Evolutionary conservation across 208 protist genomes (phyloP).

Genomic region (Endotrypanum monterogeii): DNA sequence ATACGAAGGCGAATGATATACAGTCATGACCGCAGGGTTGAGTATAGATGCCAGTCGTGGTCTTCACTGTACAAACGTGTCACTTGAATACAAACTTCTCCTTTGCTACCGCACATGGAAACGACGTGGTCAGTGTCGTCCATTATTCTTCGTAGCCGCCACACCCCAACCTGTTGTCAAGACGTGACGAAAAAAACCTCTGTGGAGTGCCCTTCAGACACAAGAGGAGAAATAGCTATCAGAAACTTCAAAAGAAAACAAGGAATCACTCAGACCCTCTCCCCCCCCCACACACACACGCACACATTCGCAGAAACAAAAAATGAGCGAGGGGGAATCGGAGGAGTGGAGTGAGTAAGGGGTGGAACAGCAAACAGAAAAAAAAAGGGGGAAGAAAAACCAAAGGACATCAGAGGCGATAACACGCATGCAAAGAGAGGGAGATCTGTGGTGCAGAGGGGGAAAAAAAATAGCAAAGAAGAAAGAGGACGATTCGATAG

Average conservation of each 20-base stretch:
- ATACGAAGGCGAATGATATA: conserved; percentile 1
- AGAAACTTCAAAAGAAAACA: not conserved
- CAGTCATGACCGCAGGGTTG: not conserved
- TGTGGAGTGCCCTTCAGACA: not conserved
- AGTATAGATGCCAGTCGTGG: not conserved
- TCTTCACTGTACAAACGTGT: not conserved
- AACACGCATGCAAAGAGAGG: not conserved
- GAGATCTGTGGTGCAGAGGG: not conserved
- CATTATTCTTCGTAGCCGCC: not conserved
- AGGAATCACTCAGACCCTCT: conserved; percentile 1
- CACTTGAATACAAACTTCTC: not conserved
- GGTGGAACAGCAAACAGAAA: not conserved
- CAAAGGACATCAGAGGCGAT: not conserved
- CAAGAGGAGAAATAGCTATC: not conserved
- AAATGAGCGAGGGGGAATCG: not conserved
- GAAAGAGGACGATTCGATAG: conserved; percentile 1
- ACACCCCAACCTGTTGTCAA: not conserved
- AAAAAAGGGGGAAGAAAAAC: not conserved
- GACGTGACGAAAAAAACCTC: not conserved
- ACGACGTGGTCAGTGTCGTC: not conserved
- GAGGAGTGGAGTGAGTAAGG: not conserved
- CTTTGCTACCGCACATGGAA: not conserved
- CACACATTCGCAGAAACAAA: not conserved
- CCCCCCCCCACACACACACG: conserved; percentile 5
- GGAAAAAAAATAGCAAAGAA: conserved; percentile 6